Percentiles rank a stretch among this genome's conserved stretches.
Evolutionary conservation across 371 early-diverging fungal species (phyloP).

Genomic region (Rhizopus microsporus): DNA sequence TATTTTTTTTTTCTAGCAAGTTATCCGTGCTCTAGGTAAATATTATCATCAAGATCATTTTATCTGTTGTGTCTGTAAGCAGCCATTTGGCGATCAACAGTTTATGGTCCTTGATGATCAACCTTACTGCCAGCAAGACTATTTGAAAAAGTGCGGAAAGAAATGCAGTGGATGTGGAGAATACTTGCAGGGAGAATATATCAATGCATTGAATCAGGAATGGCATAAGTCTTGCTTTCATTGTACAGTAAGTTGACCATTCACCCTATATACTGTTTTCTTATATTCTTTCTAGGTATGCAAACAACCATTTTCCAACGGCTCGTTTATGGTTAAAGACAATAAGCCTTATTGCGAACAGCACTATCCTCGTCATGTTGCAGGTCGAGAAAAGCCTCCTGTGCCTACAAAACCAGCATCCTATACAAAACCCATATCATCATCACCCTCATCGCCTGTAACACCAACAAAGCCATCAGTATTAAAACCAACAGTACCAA

Average conservation of each 20-base stretch:
- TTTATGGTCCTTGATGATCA: conserved; percentile 24
- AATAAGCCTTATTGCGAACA: conserved; percentile 66
- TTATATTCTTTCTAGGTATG: conserved; percentile 35
- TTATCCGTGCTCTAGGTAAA: conserved; percentile 25
- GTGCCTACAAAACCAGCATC: conserved; percentile 8
- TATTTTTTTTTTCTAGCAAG: conserved; percentile 10
- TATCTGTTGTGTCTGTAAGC: conserved; percentile 17
- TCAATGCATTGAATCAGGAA: conserved; percentile 59
- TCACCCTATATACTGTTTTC: not conserved
- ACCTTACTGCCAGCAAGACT: conserved; percentile 28
- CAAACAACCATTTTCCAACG: conserved; percentile 49
- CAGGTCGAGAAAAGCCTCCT: conserved; percentile 6
- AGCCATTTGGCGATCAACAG: conserved; percentile 19
- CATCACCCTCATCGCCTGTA: not conserved
- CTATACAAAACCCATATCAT: conserved; percentile 2
- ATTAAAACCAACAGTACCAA: not conserved
- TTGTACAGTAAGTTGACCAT: conserved; percentile 42
- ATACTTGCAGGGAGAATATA: conserved; percentile 58
- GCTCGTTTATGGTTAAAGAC: conserved; percentile 53
- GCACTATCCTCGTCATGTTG: conserved; percentile 50
- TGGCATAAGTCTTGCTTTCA: conserved; percentile 76
- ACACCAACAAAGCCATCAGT: not conserved
- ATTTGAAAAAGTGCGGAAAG: conserved; percentile 15
- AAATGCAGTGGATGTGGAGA: conserved; percentile 25
- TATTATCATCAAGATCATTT: conserved; percentile 31